Conservation (phyloP, 352 stramenopile species). For the Pelagophyceae sp. region DNA sequence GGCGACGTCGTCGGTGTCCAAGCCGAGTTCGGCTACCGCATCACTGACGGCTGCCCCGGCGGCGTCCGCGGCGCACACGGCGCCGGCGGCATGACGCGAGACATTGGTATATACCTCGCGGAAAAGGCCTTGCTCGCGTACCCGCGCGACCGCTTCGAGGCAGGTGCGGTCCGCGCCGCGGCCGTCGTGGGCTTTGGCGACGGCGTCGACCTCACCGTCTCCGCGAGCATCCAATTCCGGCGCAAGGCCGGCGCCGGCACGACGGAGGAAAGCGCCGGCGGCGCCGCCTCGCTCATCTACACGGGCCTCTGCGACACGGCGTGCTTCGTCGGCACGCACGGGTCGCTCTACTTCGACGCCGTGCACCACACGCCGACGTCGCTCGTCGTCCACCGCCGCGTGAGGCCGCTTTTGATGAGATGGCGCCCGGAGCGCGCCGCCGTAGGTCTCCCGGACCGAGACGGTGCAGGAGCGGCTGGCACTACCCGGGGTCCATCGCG, state of each 20-base stretch:
- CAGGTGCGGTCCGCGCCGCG: not conserved
- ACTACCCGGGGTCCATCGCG: conserved; percentile 19
- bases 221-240: not conserved
- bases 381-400: not conserved
- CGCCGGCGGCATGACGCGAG: conserved; percentile 1
- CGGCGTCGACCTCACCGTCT: conserved; percentile 11
- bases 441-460: not conserved
- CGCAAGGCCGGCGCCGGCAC: too few relatives aligned
- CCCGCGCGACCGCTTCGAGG: not conserved
- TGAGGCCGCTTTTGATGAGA: too few relatives aligned
- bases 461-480: not conserved
- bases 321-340: not conserved
- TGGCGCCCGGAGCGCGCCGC: too few relatives aligned
- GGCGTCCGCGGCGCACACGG: not conserved
- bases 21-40: conserved; percentile 50
- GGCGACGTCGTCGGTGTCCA: conserved; percentile 59
- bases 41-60: not conserved
- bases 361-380: not conserved
- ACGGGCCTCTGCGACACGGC: conserved; percentile 3
- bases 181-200: not conserved
- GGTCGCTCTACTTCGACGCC: not conserved
- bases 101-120: conserved; percentile 16
- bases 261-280: too few relatives aligned
- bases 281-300: not conserved
- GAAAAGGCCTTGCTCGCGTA: conserved; percentile 16